phyloP scores from a whole-genome alignment of 2,329 filamentous ascomycete species.

The Talaromyces sp. region DNA sequence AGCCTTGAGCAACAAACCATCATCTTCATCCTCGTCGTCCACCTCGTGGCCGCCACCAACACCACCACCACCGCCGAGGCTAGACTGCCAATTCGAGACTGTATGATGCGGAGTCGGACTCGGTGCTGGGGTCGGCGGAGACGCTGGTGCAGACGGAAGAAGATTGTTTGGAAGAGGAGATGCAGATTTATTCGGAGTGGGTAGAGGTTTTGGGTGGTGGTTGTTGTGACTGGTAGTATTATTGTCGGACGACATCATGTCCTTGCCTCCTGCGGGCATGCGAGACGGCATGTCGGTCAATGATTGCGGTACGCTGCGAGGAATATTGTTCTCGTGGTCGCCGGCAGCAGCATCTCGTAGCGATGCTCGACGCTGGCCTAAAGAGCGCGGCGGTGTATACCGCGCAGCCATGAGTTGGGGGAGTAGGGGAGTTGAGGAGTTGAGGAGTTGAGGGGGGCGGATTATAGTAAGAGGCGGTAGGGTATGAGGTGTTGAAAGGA shows the following conservation, averaged over 20 bases:
- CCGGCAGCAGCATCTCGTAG: constrained; percentile 29
- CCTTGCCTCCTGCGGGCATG: constrained; percentile 32
- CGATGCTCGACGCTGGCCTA: constrained; percentile 30
- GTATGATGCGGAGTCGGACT: constrained; percentile 64
- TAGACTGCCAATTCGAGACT: constrained; percentile 50
- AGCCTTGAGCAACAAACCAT: constrained; percentile 76
- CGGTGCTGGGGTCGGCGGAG: constrained; percentile 66
- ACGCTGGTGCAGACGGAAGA: constrained; percentile 64
- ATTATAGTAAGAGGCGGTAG: not conserved
- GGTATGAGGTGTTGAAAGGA: not conserved
- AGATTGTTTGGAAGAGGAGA: constrained; percentile 58
- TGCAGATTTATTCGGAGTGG: constrained; percentile 52
- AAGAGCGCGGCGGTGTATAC: constrained; percentile 26
- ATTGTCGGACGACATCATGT: constrained; percentile 26
- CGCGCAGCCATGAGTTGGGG: constrained; percentile 21
- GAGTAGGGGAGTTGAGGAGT: not conserved
- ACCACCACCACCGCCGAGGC: constrained; percentile 16
- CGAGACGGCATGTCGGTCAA: constrained; percentile 32
- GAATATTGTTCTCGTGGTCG: constrained; percentile 30
- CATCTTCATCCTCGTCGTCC: constrained; percentile 63
- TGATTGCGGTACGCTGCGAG: constrained; percentile 32
- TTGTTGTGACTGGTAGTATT: constrained; percentile 24
- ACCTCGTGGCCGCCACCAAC: not conserved
- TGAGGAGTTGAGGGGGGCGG: not conserved
- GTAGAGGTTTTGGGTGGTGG: constrained; percentile 41